These are phyloP conservation scores for Nymphaea colorata DNA, from an alignment of 164 flowering plant species.

Conservation along the genomic window DNA sequence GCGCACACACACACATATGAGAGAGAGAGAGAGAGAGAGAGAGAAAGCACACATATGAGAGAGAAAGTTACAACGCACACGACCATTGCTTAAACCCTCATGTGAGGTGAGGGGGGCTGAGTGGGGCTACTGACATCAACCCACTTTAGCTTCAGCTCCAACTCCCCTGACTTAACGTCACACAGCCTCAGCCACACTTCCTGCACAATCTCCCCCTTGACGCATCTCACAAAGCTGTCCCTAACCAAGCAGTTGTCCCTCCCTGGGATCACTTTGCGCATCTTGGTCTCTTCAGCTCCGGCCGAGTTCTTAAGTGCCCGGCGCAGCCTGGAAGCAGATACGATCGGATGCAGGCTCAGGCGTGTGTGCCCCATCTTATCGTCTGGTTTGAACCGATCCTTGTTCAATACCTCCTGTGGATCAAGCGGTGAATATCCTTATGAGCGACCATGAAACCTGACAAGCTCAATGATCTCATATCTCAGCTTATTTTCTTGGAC, in stretches of 20 bases:
- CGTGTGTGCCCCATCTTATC: constrained; percentile 83
- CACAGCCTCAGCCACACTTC: constrained; percentile 61
- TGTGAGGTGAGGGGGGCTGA: no score
- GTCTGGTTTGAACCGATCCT: constrained; percentile 78
- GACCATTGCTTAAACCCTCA: no score
- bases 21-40: no score
- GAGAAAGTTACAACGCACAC: no score
- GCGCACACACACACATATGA: no score
- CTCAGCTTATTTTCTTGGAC: no score
- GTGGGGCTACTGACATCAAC: constrained; percentile 12
- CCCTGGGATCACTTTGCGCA: constrained; percentile 58
- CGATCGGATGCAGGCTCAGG: constrained; percentile 55
- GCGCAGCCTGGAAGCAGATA: constrained; percentile 49
- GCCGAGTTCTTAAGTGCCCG: constrained; percentile 33
- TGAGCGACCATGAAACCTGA: no score
- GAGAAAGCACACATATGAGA: no score
- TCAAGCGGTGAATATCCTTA: neutral
- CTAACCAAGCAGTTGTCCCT: constrained; percentile 50
- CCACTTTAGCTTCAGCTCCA: constrained; percentile 57
- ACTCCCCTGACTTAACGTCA: constrained; percentile 75
- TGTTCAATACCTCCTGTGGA: constrained; percentile 74
- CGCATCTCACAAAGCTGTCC: constrained; percentile 52
- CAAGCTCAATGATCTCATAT: no score
- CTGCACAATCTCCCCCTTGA: constrained; percentile 63
- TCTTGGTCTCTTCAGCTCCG: constrained; percentile 20